Evolutionary conservation across 768 basidiomycete species (phyloP), one percentile per base, ranked within the genome.

Genomic region (Phallus indusiatus): DNA sequence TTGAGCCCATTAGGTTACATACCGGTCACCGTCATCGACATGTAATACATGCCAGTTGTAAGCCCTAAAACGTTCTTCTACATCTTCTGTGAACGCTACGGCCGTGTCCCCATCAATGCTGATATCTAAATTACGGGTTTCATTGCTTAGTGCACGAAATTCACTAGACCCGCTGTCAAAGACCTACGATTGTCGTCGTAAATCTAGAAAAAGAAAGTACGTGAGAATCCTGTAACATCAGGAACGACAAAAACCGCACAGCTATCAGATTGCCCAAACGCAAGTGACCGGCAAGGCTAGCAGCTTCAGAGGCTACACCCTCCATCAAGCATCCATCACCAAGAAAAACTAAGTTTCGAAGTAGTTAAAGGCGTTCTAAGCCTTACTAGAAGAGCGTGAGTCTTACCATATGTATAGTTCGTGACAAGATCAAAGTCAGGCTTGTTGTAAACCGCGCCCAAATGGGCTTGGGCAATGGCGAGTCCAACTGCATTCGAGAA

Each of bases 251-350:
- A 56, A 64, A 61, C 54, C 60, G 68, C 70, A 90, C 88, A 60
- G 88, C 90, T 67, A 97, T 86, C 67, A 97, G 78, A 74, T 94
- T 96, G 58, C 90, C 93, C 47, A 97, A 81, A 70, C 93, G 85
- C 66, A 96, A 80, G 74, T 97, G 94, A 62, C 94, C 94, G 61
- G 92, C 94, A 63, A 96, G 80, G 67, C 88, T 91, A 61, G 88
- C 87, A 46, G 94, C 92, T 72, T 97, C 94, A 63, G 81, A 80
- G n/a, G 93, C 81, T 64, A 97, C 85, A 78, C 94, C 94, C 73
- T 97, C 94, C 88, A 94, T 94, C 56, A 97, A 79, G 75, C 94
- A 97, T 50, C 94, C 94, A 73, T 97, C 94, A 67, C 94, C 94
- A 61, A 82, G 79, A 77, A 96, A 95, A 54, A 88, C 90, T 90